phyloP scores from a whole-genome alignment of 2,329 filamentous ascomycete genomes.

The Alternaria arborescens region DNA sequence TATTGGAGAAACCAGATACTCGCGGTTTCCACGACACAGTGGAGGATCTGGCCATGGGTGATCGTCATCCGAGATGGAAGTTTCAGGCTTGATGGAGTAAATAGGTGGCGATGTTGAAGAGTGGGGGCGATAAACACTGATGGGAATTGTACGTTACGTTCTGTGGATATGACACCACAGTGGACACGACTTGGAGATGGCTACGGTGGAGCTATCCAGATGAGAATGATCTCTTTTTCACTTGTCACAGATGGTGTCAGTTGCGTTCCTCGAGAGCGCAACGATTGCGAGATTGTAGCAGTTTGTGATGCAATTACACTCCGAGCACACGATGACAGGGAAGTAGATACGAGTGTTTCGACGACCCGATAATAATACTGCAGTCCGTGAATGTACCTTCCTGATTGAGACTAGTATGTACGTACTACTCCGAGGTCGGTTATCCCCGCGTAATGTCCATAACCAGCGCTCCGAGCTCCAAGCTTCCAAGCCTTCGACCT shows the following conservation, averaged over 20 bases:
- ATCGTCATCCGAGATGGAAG: conserved; percentile 49
- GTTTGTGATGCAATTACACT: not conserved
- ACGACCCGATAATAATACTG: not conserved
- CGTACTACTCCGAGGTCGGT: not conserved
- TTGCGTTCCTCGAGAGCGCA: not conserved
- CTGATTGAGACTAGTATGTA: conserved; percentile 10
- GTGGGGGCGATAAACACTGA: not conserved
- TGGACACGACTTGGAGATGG: not conserved
- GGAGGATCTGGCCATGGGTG: conserved; percentile 43
- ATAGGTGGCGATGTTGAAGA: not conserved
- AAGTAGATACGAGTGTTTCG: not conserved
- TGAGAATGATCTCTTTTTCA: not conserved
- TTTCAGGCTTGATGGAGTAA: conserved; percentile 33
- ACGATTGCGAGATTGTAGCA: not conserved
- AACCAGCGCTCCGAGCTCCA: not conserved
- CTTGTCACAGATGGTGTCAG: not conserved
- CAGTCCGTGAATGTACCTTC: conserved; percentile 12
- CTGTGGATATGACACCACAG: not conserved
- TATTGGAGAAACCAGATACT: conserved; percentile 37
- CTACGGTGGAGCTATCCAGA: not conserved
- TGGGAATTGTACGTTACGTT: not conserved
- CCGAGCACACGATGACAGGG: not conserved
- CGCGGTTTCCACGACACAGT: conserved; percentile 41
- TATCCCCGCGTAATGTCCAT: conserved; percentile 12
- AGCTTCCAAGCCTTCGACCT: not conserved